phyloP scores from a whole-genome alignment of 2,329 filamentous ascomycete genomes.

The Trichoderma hamatum region DNA sequence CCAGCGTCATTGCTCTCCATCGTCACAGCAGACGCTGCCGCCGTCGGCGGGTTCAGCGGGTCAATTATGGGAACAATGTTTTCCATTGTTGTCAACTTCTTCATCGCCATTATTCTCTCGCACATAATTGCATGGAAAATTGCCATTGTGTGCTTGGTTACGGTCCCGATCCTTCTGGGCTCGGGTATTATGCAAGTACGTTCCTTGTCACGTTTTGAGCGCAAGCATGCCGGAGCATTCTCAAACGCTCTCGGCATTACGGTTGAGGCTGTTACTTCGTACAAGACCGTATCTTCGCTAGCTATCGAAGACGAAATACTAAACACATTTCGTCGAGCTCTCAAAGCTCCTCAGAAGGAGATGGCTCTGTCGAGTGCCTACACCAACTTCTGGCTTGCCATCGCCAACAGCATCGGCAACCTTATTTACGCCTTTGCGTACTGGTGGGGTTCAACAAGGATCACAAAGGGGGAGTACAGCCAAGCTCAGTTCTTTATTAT shows the following conservation, averaged over 20 bases:
- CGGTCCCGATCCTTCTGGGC: slow-evolving; percentile 69
- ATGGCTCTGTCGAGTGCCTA: slow-evolving; percentile 53
- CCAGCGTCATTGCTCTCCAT: slow-evolving; percentile 65
- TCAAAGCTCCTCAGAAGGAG: slow-evolving; percentile 56
- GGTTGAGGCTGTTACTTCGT: slow-evolving; percentile 67
- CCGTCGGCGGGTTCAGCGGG: slow-evolving; percentile 69
- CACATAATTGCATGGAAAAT: slow-evolving; percentile 78
- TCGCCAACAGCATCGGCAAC: slow-evolving; percentile 63
- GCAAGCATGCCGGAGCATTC: slow-evolving; percentile 66
- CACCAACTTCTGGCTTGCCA: slow-evolving; percentile 62
- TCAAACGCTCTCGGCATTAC: slow-evolving; percentile 65
- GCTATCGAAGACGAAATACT: slow-evolving; percentile 57
- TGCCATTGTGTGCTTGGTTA: slow-evolving; percentile 69
- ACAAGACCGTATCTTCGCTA: slow-evolving; percentile 64
- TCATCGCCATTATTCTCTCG: slow-evolving; percentile 68
- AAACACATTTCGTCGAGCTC: slow-evolving; percentile 55
- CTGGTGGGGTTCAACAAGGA: slow-evolving; percentile 77
- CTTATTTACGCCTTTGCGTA: slow-evolving; percentile 75
- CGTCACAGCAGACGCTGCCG: slow-evolving; percentile 70
- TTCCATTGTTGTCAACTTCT: slow-evolving; percentile 67
- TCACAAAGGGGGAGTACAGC: slow-evolving; percentile 65
- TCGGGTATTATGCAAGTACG: slow-evolving; percentile 70
- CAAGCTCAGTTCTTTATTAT: slow-evolving; percentile 76
- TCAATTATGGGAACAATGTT: slow-evolving; percentile 71
- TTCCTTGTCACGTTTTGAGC: slow-evolving; percentile 63